phyloP scores from a whole-genome alignment of 106 monocot species.

The Agapanthus africanus region DNA sequence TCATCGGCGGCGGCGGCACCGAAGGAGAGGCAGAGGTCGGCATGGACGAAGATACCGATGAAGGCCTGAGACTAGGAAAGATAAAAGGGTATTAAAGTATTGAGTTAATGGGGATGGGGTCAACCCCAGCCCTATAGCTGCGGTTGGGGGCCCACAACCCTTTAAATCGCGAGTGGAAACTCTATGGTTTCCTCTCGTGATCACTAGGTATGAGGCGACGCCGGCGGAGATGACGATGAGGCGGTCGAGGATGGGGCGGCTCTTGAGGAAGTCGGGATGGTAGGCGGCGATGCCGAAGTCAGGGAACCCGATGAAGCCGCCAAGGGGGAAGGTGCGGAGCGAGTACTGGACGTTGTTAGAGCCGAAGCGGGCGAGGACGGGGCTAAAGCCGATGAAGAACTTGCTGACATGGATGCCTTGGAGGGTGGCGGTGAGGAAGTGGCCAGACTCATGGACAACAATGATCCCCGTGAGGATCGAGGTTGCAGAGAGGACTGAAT shows the following conservation, averaged over 20 bases:
- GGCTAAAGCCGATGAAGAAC: constrained; percentile 88
- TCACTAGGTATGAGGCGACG: constrained; percentile 64
- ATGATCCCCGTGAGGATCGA: constrained; percentile 81
- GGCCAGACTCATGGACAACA: constrained; percentile 83
- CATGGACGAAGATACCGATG: constrained; percentile 61
- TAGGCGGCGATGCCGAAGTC: constrained; percentile 49
- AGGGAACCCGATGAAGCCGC: constrained; percentile 86
- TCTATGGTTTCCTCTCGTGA: no score
- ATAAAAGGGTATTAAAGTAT: constrained; percentile 63
- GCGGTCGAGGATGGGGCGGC: constrained; percentile 70
- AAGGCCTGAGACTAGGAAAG: constrained; percentile 57
- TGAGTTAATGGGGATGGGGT: no score
- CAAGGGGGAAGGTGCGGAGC: constrained; percentile 84
- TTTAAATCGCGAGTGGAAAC: no score
- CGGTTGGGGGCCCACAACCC: no score
- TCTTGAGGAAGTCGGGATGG: constrained; percentile 73
- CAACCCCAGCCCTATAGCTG: no score
- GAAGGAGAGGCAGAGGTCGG: no score
- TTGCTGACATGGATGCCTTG: constrained; percentile 76
- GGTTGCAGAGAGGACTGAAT: constrained; percentile 54
- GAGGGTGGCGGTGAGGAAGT: constrained; percentile 74
- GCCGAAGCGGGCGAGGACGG: constrained; percentile 53
- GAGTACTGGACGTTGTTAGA: constrained; percentile 68
- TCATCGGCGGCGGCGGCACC: no score
- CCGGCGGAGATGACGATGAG: constrained; percentile 80